phyloP scores from a whole-genome alignment of 2,329 filamentous ascomycete species.

The Talaromyces verruculosus region DNA sequence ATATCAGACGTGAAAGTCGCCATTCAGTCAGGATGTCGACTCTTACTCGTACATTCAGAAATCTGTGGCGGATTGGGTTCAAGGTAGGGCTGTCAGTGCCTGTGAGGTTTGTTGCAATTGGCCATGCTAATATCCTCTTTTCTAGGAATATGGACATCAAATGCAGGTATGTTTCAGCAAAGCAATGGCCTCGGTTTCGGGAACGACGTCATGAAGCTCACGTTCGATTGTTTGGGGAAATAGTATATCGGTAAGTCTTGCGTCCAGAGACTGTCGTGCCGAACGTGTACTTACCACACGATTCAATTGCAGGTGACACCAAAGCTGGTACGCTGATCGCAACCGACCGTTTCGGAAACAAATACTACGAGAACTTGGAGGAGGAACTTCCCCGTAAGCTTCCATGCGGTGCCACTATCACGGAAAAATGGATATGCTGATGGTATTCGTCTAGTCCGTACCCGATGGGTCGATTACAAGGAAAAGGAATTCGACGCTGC shows the following conservation, averaged over 20 bases:
- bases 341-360: conserved; percentile 90
- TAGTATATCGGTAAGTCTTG: conserved; percentile 46
- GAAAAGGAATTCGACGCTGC: conserved; percentile 63
- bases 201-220: neutral
- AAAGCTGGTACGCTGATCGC: conserved; percentile 87
- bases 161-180: conserved; percentile 68
- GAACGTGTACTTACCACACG: neutral
- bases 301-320: conserved; percentile 72
- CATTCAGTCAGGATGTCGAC: conserved; percentile 74
- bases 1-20: conserved; percentile 13
- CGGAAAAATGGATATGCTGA: conserved; percentile 15
- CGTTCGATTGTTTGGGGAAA: conserved; percentile 6
- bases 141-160: conserved; percentile 85
- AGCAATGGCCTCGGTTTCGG: conserved; percentile 8
- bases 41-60: conserved; percentile 77
- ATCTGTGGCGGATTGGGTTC: conserved; percentile 81
- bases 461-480: conserved; percentile 97
- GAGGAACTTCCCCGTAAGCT: conserved; percentile 84
- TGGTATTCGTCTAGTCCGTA: conserved; percentile 64
- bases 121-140: conserved; percentile 42
- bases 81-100: conserved; percentile 60
- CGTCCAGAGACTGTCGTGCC: neutral
- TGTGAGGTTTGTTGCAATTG: neutral
- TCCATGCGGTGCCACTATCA: neutral
- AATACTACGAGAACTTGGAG: conserved; percentile 87